phyloP scores from a whole-genome alignment of 306 rosid species.

The Hippophae rhamnoides region DNA sequence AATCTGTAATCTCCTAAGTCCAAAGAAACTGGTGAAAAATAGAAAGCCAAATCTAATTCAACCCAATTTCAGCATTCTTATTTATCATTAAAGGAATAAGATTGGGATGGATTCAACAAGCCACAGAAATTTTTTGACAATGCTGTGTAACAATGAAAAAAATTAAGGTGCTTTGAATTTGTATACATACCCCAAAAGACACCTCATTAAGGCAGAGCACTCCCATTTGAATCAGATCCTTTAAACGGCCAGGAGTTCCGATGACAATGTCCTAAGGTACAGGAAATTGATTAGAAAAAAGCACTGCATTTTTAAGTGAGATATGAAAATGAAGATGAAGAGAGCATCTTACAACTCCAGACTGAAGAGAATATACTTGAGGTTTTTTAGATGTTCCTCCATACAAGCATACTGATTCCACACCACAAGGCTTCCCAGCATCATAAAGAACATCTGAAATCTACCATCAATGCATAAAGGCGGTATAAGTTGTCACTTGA shows the following conservation, averaged over 20 bases:
- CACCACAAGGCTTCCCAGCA: slow-evolving; percentile 77
- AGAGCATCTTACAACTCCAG: slow-evolving; percentile 73
- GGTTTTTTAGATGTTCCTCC: slow-evolving; percentile 94
- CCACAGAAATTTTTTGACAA: not conserved
- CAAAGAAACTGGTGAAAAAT: too few relatives aligned
- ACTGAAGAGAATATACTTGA: slow-evolving; percentile 66
- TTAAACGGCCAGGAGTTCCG: slow-evolving; percentile 96
- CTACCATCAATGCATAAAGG: slow-evolving; percentile 35
- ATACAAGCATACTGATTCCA: slow-evolving; percentile 62
- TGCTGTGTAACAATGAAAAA: not conserved
- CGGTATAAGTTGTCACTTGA: slow-evolving; percentile 8
- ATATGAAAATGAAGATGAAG: slow-evolving; percentile 17
- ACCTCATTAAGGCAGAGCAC: slow-evolving; percentile 60
- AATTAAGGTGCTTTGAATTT: not conserved
- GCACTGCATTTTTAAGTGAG: not conserved
- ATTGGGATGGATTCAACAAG: not conserved
- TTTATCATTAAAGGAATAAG: not conserved
- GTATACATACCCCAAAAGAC: slow-evolving; percentile 67
- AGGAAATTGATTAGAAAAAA: not conserved
- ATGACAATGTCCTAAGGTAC: slow-evolving; percentile 69
- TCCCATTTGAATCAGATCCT: slow-evolving; percentile 87
- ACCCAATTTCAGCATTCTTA: not conserved
- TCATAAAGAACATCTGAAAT: slow-evolving; percentile 79
- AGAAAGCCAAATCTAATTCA: not conserved
- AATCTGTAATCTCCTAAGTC: too few relatives aligned